Evolutionary conservation across 768 basidiomycete genomes (phyloP), one percentile per base, ranked within the genome.

Genomic region (Lactifluus volemus): DNA sequence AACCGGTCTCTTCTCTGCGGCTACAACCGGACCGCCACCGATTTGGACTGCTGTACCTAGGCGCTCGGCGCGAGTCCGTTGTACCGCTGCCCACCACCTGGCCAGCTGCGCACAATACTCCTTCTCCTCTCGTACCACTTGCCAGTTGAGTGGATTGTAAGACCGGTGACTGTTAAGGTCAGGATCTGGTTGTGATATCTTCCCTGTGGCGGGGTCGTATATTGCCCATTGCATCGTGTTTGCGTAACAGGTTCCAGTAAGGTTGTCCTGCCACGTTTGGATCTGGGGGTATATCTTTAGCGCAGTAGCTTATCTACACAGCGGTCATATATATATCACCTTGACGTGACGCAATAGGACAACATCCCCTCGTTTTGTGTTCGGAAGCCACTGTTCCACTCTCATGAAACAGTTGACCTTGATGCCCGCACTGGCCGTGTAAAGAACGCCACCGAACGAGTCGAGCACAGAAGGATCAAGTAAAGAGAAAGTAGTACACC

Each of bases 401-500:
- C 71, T 73, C 63, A 78, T 76, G 66, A 89, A 89, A 55, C 79
- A 81, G 76, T 84, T 71, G 9, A 73, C 53, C 32, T 58, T 65
- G 15, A 71, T 66, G 29, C 68, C 61, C 44, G 25, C 55, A 14
- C 36, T 39, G 29, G 79, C 69, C 61, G 54, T 60, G 32, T 47
- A 55, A 5, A 67, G 52, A 30, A 70, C 55, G 44, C 63, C 59
- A 29, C 67, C 69, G 6, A 71, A 65, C n/a, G 70, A 65, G 32
- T 68, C 64, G n/a, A 70, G 70, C 49, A 74, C 76, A 30, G 81
- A 81, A 3, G 81, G 78, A 65, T 88, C 86, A 8, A 79, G 75
- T 15, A 88, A 68, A 10, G 69, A 69, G 17, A 87, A 59, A 38
- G 70, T 77, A 47, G 75, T 69, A 64, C 58, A 67, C 75, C 73